A percentile compares a stretch with the other conserved stretches of the same genome.
These are phyloP conservation scores for Staphylotrichum tortipilum DNA, from an alignment of 495 filamentous ascomycete genomes.

Conservation along the genomic window DNA sequence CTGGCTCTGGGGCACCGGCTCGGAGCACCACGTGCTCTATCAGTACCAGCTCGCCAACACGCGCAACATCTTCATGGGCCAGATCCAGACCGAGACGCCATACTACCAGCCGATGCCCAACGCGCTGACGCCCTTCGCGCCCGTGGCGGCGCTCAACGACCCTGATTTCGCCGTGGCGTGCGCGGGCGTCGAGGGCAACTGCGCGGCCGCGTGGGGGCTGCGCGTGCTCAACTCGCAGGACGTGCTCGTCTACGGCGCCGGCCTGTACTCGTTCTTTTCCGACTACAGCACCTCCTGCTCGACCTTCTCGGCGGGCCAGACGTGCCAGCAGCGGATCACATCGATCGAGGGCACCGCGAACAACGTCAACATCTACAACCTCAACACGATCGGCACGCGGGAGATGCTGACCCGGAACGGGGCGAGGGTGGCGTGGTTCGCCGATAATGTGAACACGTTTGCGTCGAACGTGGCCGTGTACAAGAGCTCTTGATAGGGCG, in stretches of 20 bases:
- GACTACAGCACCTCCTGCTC: constrained; percentile 41
- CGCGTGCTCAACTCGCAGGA: constrained; percentile 51
- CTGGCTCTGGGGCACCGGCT: constrained; percentile 60
- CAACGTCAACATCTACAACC: constrained; percentile 44
- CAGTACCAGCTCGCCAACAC: constrained; percentile 73
- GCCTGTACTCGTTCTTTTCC: constrained; percentile 71
- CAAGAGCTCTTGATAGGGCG: constrained; percentile 20
- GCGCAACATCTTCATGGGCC: constrained; percentile 60
- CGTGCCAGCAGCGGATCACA: constrained; percentile 48
- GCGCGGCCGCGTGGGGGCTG: constrained; percentile 56
- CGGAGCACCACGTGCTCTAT: constrained; percentile 71
- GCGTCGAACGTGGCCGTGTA: constrained; percentile 37
- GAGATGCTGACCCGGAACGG: constrained; percentile 41
- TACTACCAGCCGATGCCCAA: constrained; percentile 59
- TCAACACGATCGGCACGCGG: constrained; percentile 46
- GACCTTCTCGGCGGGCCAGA: constrained; percentile 35
- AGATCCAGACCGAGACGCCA: constrained; percentile 80
- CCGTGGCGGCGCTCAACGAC: constrained; percentile 42
- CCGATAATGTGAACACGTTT: constrained; percentile 41
- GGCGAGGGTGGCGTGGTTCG: constrained; percentile 29
- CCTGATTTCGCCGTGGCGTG: constrained; percentile 48
- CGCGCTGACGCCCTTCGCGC: constrained; percentile 49
- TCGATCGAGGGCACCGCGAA: constrained; percentile 37
- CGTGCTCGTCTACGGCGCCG: constrained; percentile 60
- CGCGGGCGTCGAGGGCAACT: constrained; percentile 37